A percentile compares a stretch with the other conserved stretches of the same genome.
Conservation (phyloP, 257 asterid genomes). For the Solanum rostratum region DNA sequence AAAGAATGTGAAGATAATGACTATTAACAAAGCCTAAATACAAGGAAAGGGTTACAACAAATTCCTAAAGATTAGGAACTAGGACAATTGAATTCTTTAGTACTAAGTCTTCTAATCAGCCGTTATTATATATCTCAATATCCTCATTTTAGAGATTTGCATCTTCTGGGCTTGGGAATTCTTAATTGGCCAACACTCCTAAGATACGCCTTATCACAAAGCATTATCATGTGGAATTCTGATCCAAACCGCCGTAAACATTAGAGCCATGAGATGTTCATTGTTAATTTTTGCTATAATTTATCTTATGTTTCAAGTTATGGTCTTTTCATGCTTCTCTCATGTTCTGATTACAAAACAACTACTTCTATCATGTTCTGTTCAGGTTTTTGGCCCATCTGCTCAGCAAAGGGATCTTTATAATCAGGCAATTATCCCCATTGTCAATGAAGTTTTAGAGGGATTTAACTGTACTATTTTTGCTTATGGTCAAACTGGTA, state of each 20-base stretch:
- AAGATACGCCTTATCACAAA: neutral
- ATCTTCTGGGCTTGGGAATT: too few relatives aligned
- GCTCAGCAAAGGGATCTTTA: slow-evolving; percentile 74
- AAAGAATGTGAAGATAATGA: too few relatives aligned
- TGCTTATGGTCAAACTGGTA: slow-evolving; percentile 92
- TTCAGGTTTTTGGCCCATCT: slow-evolving; percentile 78
- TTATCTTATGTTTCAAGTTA: neutral
- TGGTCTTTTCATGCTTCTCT: neutral
- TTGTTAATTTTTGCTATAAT: neutral
- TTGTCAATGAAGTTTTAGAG: slow-evolving; percentile 75
- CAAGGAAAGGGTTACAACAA: too few relatives aligned
- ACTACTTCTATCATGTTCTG: neutral
- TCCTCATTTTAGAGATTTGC: too few relatives aligned
- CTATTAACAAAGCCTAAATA: too few relatives aligned
- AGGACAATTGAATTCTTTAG: too few relatives aligned
- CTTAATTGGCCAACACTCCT: too few relatives aligned
- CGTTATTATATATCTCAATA: too few relatives aligned
- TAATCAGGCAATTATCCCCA: slow-evolving; percentile 73
- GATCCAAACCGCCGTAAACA: neutral
- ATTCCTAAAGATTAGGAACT: too few relatives aligned
- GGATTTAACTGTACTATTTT: slow-evolving; percentile 87
- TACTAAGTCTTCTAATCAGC: too few relatives aligned
- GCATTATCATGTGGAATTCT: neutral
- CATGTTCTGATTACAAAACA: neutral
- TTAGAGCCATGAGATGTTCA: neutral